phyloP scores from a whole-genome alignment of 768 basidiomycete genomes.

The Mycena olivaceomarginata region DNA sequence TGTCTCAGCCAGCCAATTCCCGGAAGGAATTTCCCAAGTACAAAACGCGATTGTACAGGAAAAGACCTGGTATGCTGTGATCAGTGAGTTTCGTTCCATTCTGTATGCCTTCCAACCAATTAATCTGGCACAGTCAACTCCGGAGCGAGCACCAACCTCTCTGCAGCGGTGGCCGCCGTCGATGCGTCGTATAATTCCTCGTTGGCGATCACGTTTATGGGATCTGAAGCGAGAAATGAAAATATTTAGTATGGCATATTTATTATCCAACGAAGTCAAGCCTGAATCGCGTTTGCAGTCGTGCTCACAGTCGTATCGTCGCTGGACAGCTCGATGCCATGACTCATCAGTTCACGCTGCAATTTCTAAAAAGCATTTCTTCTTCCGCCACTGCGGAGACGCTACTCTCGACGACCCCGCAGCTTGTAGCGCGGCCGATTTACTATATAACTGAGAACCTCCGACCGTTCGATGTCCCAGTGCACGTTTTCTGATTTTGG shows the following conservation, averaged over 20 bases:
- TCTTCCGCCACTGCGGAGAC: constrained; percentile 49
- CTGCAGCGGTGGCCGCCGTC: constrained; percentile 7
- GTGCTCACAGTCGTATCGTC: background rate
- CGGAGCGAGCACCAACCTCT: constrained; percentile 8
- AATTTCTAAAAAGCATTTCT: constrained; percentile 47
- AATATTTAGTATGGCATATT: background rate
- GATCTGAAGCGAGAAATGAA: constrained; percentile 25
- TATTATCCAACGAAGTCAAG: too few species aligned
- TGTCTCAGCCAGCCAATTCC: background rate
- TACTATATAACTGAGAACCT: constrained; percentile 62
- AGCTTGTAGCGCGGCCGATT: constrained; percentile 61
- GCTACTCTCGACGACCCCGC: constrained; percentile 60
- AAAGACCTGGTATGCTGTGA: constrained; percentile 5
- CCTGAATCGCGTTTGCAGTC: background rate
- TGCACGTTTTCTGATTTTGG: constrained; percentile 37
- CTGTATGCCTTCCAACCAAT: background rate
- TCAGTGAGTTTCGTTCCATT: background rate
- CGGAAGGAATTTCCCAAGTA: background rate
- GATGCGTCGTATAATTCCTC: constrained; percentile 11
- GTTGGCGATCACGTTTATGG: constrained; percentile 25
- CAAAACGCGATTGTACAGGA: background rate
- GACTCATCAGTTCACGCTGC: constrained; percentile 54
- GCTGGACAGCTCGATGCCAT: constrained; percentile 34
- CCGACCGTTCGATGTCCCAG: constrained; percentile 69
- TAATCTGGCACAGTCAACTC: background rate